Evolutionary conservation across 345 rosid species (phyloP).

Genomic region (Eucalyptus curtisii): DNA sequence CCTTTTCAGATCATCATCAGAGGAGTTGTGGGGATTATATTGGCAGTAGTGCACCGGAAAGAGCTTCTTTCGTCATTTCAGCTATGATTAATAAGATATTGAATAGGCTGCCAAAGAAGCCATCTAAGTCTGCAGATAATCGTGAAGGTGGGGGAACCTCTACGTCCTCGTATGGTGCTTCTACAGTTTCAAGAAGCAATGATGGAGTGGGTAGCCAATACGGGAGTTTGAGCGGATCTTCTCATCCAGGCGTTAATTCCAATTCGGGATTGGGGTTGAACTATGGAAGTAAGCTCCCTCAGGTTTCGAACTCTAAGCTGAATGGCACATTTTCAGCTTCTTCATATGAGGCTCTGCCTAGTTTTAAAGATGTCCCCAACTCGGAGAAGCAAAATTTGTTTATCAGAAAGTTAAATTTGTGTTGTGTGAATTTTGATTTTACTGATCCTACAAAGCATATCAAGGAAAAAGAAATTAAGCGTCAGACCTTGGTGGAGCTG

Average conservation of each 20-base stretch:
- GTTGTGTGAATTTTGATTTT: conserved; percentile 57
- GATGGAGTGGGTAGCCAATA: conserved; percentile 15
- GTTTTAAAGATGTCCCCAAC: conserved; percentile 60
- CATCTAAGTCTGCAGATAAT: conserved; percentile 36
- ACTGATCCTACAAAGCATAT: conserved; percentile 47
- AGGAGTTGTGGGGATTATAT: not conserved
- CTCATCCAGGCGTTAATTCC: conserved; percentile 7
- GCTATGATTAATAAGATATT: conserved; percentile 50
- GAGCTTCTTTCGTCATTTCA: not conserved
- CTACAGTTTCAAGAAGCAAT: conserved; percentile 22
- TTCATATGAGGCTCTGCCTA: conserved; percentile 57
- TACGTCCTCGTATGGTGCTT: conserved; percentile 20
- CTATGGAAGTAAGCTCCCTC: conserved; percentile 30
- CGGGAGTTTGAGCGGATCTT: conserved; percentile 6
- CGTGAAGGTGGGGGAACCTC: conserved; percentile 44
- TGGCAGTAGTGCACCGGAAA: not conserved
- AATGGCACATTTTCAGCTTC: conserved; percentile 26
- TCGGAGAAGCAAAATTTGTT: conserved; percentile 64
- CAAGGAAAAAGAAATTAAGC: conserved; percentile 68
- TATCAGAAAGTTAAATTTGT: conserved; percentile 40
- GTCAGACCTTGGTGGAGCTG: conserved; percentile 68
- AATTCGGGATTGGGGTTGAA: conserved; percentile 11
- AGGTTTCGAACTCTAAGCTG: conserved; percentile 25
- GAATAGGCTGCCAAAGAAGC: conserved; percentile 49
- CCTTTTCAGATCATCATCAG: not conserved